phyloP scores from a whole-genome alignment of 495 filamentous ascomycete species.

The Tricharina praecox region DNA sequence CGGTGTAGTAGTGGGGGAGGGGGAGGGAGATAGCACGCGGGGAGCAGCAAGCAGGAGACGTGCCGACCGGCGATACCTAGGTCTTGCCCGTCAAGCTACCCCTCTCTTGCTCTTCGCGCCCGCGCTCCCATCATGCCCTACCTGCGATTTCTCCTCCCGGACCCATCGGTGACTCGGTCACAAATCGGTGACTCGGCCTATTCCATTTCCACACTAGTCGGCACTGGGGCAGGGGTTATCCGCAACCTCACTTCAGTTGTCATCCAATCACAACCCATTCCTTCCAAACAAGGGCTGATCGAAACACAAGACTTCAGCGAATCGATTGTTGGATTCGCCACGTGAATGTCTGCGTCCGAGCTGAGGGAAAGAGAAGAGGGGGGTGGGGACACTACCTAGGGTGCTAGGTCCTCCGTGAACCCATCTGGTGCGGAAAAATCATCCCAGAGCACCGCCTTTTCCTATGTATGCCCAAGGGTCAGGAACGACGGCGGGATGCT shows the following conservation, averaged over 20 bases:
- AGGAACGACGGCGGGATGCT: neutral
- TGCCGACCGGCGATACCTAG: too few species aligned
- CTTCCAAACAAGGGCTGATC: slow-evolving; percentile 4
- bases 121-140: neutral
- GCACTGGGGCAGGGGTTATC: neutral
- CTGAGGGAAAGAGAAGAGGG: neutral
- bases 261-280: neutral
- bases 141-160: neutral
- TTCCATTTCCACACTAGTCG: too few species aligned
- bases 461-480: neutral
- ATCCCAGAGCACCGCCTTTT: neutral
- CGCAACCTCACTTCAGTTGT: neutral
- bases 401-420: too few species aligned
- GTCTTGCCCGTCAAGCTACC: too few species aligned
- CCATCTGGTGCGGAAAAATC: neutral
- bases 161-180: neutral
- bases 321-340: neutral
- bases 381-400: neutral
- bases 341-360: neutral
- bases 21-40: neutral
- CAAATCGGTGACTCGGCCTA: too few species aligned
- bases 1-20: neutral
- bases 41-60: too few species aligned
- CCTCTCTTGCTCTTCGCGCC: too few species aligned
- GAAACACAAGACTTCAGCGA: neutral